Evolutionary conservation across 805 yeast species (phyloP).

Genomic region (Scheffersomyces ergatensis): DNA sequence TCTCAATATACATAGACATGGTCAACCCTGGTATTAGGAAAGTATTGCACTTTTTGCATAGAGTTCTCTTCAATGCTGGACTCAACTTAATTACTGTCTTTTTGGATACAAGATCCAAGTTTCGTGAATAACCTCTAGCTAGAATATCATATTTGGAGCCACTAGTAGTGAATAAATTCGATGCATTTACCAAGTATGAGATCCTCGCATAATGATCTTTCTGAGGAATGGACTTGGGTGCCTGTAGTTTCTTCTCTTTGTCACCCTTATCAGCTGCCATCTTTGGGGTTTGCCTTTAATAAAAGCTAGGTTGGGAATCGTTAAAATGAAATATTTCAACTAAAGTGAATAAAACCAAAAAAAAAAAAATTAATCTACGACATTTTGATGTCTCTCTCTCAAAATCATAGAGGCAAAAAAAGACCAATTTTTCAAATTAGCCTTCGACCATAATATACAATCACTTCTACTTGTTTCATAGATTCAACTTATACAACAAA

Average conservation of each 20-base stretch:
- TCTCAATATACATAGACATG: constrained; percentile 36
- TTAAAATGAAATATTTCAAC: no score
- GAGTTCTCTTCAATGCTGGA: constrained; percentile 61
- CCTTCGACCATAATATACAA: neutral
- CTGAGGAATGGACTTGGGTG: constrained; percentile 45
- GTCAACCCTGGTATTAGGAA: constrained; percentile 49
- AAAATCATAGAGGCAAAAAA: neutral
- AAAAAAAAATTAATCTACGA: neutral
- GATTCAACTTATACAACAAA: neutral
- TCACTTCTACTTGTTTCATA: neutral
- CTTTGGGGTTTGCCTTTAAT: no score
- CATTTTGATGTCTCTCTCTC: neutral
- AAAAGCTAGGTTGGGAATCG: no score
- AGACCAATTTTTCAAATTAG: neutral
- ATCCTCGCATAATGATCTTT: constrained; percentile 60
- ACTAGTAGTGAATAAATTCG: neutral
- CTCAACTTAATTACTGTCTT: constrained; percentile 64
- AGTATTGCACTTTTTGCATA: constrained; percentile 67
- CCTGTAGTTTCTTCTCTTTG: constrained; percentile 9
- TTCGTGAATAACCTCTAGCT: constrained; percentile 54
- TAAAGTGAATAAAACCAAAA: neutral
- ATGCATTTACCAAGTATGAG: constrained; percentile 39
- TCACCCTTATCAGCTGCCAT: constrained; percentile 8
- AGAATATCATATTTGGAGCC: constrained; percentile 45
- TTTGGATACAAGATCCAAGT: constrained; percentile 60